Base-by-base conservation (phyloP, 352 stramenopile genomes). In the Thalassiosira mediterranea region DNA sequence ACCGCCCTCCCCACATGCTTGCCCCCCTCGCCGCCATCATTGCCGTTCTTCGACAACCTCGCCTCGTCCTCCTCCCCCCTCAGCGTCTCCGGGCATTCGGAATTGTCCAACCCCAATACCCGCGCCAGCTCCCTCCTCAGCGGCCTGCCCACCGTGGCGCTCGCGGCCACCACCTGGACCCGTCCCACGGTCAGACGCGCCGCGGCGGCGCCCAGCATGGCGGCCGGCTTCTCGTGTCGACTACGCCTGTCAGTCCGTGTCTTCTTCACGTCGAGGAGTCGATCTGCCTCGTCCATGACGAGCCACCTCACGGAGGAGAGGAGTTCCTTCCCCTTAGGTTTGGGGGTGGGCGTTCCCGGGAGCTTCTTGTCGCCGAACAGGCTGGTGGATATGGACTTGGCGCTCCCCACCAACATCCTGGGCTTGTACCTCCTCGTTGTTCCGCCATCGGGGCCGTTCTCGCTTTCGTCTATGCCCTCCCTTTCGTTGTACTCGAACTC, bases 171-270 rank as follows among this genome's bases (percentile, higher is more conserved):
- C 40, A 92, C 66, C 71, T 92, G 86, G 0, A 67, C 76, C 31
- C 69, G 59, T 44, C 88, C 88, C 25, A 90, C 64, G 0, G 83
- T 90, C 8, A 81, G 44, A 26, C 81, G 65, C n/a, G 86, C 75
- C 23, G 88, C 70, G 3, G 86, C 76, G 17, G 85, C 77, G 11
- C 79, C 68, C 15, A 93, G 58, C 19, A 93, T 65, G 8, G 86
- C 86, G 0, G 88, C 88, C n/a, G 86, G 84, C 62, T 91, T 92
- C 69, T 93, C 88, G 56, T 92, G 87, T 28, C 62, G 29, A 38
- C 47, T 46, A n/a, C 51, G 11, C 53, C 69, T 79, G 8, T 81
- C 68, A 15, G 54, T 76, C 13, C 81, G 65, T 13, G 61, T 68
- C 40, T 73, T 80, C 44, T 89, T 81, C 4, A 85, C 53, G 42